A percentile compares a stretch with the other conserved stretches of the same genome.
phyloP scores from a whole-genome alignment of 1,284 basidiomycete genomes.

The Naganishia albida region DNA sequence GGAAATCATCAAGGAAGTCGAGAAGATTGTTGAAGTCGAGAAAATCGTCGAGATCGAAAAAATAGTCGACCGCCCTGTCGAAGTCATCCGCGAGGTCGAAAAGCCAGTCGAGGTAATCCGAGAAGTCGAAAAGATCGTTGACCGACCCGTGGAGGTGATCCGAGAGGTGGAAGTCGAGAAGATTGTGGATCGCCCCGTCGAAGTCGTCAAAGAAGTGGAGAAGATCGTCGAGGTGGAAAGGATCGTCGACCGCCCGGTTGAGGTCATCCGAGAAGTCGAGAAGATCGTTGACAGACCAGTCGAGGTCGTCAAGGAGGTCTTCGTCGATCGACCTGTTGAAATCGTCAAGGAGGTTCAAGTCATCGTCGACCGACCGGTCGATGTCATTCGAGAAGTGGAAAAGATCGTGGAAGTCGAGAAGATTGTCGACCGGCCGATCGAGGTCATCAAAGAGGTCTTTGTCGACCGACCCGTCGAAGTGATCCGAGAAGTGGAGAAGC shows the following conservation, averaged over 20 bases:
- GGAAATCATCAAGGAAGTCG: constrained; percentile 37
- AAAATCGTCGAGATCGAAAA: constrained; percentile 13
- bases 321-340: constrained; percentile 38
- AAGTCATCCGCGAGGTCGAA: constrained; percentile 38
- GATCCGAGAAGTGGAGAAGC: constrained; percentile 39
- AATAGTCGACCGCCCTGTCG: constrained; percentile 17
- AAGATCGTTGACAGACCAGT: constrained; percentile 36
- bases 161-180: constrained; percentile 34
- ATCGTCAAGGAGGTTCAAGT: constrained; percentile 35
- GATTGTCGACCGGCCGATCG: constrained; percentile 37
- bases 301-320: constrained; percentile 37
- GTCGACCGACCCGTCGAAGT: constrained; percentile 44
- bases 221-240: constrained; percentile 28
- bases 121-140: constrained; percentile 35
- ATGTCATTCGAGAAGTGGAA: constrained; percentile 39
- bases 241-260: constrained; percentile 34
- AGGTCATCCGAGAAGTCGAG: constrained; percentile 39
- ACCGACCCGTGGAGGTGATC: constrained; percentile 4
- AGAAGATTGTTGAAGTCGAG: constrained; percentile 33
- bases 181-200: constrained; percentile 37
- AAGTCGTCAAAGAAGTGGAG: constrained; percentile 39
- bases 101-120: constrained; percentile 35
- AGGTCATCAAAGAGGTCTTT: constrained; percentile 43
- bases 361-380: constrained; percentile 34
- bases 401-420: constrained; percentile 38